phyloP scores from a whole-genome alignment of 768 basidiomycete genomes.

The Panaeolus cyanescens region DNA sequence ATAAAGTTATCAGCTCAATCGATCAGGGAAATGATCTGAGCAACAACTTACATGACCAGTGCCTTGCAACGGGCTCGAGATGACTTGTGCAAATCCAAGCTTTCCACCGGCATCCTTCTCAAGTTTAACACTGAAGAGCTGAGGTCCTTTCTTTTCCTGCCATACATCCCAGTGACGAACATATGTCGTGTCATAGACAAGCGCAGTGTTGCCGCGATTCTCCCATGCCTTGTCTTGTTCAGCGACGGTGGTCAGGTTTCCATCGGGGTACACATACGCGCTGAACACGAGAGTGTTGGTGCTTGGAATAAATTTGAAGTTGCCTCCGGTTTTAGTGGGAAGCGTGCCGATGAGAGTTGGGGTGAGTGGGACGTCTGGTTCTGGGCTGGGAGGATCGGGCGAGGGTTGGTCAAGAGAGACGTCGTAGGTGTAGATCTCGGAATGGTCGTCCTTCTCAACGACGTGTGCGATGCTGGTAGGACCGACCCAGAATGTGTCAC shows the following conservation, averaged over 20 bases:
- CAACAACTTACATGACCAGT: constrained; percentile 63
- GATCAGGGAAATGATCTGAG: background rate
- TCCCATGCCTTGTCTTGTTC: constrained; percentile 74
- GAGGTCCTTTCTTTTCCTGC: constrained; percentile 68
- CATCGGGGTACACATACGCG: constrained; percentile 78
- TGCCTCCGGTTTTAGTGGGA: constrained; percentile 65
- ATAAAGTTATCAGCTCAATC: constrained; percentile 4
- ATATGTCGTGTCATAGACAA: constrained; percentile 69
- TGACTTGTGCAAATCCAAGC: constrained; percentile 56
- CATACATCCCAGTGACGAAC: constrained; percentile 83
- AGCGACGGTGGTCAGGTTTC: constrained; percentile 66
- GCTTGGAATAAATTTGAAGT: constrained; percentile 67
- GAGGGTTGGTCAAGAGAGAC: constrained; percentile 37
- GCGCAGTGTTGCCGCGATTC: constrained; percentile 69
- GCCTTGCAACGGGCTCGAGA: constrained; percentile 62
- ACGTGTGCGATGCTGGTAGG: constrained; percentile 70
- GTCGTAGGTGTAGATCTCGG: constrained; percentile 62
- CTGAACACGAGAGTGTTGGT: constrained; percentile 79
- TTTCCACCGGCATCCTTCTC: constrained; percentile 44
- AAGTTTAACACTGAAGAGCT: constrained; percentile 73
- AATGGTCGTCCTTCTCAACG: constrained; percentile 53
- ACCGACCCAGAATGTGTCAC: constrained; percentile 81
- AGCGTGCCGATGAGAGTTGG: constrained; percentile 60
- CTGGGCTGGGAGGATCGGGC: constrained; percentile 23
- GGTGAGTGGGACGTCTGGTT: constrained; percentile 36